Base-by-base conservation (phyloP, 805 yeast genomes). In the Barnettozyma wickerhamii region DNA sequence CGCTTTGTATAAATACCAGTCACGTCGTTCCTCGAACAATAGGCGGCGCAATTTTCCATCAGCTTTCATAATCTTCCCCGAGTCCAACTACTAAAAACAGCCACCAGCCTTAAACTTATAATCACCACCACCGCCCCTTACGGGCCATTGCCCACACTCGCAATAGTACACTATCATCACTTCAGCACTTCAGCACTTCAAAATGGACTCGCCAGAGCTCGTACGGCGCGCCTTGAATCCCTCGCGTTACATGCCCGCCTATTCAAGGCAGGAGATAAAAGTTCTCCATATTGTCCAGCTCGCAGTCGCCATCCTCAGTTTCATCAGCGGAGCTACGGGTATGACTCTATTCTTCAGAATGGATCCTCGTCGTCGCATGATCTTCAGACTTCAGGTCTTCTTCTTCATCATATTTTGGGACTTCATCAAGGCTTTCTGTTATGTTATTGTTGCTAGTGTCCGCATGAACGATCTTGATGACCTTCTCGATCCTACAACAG, bases 311-410 rank as follows among this genome's bases (percentile, higher is more conserved):
- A 9, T 42, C 6, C 21, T 47, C 4, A 46, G 55, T 30, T 47
- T 52, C 7, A 27, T 44, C 3, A 23, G 38, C 7, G 59, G 59
- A 0, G n/a, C 33, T 0, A 7, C 48, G 1, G 59, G 51, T 2
- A 35, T 51, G 1, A 14, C 38, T 1, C 18, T 54, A 3, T 54
- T 55, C 52, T n/a, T 48, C 3, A 27, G 50, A 17, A 52, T 54
- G 59, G 50, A 52, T 10, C 46, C 52, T 1, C 35, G 47, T 14
- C 35, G 52, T 28, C 33, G 55, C 26, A 33, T 53, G 37, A 41
- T 51, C 19, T 54, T 52, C 36, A 42, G 59, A 23, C 35, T 54
- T 6, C 45, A 47, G 17, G 33, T 54, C 21, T 39, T 54, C 23
- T 17, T 50, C n/a, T 13, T 23, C 2, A 35, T 54, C 14, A 50